Conservation (phyloP, 2,329 filamentous ascomycete genomes). For the Fusarium tanahbumbuense region DNA sequence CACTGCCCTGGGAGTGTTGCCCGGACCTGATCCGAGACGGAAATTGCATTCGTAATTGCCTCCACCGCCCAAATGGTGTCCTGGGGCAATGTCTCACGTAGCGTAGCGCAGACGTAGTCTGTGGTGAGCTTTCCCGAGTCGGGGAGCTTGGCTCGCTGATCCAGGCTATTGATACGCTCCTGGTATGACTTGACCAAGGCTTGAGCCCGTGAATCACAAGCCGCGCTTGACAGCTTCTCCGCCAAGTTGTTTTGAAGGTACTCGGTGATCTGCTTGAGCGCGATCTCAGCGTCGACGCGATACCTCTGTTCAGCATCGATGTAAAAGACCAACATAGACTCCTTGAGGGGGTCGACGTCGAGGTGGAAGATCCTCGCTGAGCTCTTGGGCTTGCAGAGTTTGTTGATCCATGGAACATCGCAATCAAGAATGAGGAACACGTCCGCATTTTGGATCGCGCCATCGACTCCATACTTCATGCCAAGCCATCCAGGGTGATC, state of each 20-base stretch:
- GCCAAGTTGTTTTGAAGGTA: fast-evolving
- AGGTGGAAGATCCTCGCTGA: conserved; percentile 22
- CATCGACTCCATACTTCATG: conserved; percentile 24
- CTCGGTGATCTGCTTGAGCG: not conserved
- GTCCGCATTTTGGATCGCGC: conserved; percentile 2
- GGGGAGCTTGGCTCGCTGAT: not conserved
- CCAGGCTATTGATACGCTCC: not conserved
- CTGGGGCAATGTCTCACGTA: not conserved
- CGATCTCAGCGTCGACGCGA: conserved; percentile 6
- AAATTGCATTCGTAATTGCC: conserved; percentile 15
- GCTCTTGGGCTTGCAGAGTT: not conserved
- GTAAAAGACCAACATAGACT: conserved; percentile 10
- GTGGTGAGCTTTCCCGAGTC: conserved; percentile 4
- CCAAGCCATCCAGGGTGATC: conserved; percentile 23
- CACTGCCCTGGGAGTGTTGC: conserved; percentile 14
- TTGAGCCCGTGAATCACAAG: not conserved
- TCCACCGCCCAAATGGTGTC: conserved; percentile 15
- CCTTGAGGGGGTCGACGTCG: conserved; percentile 26
- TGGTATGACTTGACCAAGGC: not conserved
- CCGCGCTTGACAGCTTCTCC: not conserved
- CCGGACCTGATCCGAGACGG: conserved; percentile 5
- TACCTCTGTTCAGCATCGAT: conserved; percentile 25
- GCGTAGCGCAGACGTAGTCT: not conserved
- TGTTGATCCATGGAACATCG: conserved; percentile 32
- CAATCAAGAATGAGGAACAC: conserved; percentile 26